Evolutionary conservation across 768 basidiomycete species (phyloP).

Genomic region (Clavulina sp.): DNA sequence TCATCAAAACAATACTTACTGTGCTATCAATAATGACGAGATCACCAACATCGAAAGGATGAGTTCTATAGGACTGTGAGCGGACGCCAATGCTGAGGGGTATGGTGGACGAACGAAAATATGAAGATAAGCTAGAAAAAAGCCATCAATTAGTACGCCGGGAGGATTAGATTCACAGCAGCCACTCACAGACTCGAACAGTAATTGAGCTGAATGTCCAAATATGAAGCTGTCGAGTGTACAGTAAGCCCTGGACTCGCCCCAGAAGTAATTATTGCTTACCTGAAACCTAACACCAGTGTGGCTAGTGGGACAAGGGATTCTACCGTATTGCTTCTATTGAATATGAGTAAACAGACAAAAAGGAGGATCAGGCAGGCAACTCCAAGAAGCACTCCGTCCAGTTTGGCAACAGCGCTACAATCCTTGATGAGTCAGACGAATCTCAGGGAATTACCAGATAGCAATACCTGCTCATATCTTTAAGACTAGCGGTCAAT

Average conservation of each 20-base stretch:
- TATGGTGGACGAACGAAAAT: too few species aligned
- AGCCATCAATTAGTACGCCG: neutral
- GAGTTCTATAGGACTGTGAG: too few species aligned
- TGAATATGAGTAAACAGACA: conserved; percentile 59
- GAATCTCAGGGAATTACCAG: neutral
- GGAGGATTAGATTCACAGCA: neutral
- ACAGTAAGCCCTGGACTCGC: neutral
- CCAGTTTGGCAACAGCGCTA: conserved; percentile 59
- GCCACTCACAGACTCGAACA: conserved; percentile 53
- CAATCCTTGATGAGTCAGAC: conserved; percentile 33
- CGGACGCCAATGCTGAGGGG: too few species aligned
- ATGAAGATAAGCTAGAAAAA: conserved; percentile 54
- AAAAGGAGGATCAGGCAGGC: conserved; percentile 45
- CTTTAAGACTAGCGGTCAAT: conserved; percentile 52
- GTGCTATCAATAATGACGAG: conserved; percentile 66
- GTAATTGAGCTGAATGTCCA: conserved; percentile 58
- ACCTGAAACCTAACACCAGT: conserved; percentile 50
- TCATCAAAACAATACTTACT: conserved; percentile 17
- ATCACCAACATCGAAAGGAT: conserved; percentile 75
- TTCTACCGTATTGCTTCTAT: conserved; percentile 40
- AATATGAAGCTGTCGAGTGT: conserved; percentile 46
- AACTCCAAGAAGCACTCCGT: conserved; percentile 48
- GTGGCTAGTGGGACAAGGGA: conserved; percentile 68
- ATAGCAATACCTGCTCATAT: conserved; percentile 14
- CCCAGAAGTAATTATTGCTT: neutral